phyloP scores from a whole-genome alignment of 1,284 basidiomycete species.

The Moesziomyces antarcticus region DNA sequence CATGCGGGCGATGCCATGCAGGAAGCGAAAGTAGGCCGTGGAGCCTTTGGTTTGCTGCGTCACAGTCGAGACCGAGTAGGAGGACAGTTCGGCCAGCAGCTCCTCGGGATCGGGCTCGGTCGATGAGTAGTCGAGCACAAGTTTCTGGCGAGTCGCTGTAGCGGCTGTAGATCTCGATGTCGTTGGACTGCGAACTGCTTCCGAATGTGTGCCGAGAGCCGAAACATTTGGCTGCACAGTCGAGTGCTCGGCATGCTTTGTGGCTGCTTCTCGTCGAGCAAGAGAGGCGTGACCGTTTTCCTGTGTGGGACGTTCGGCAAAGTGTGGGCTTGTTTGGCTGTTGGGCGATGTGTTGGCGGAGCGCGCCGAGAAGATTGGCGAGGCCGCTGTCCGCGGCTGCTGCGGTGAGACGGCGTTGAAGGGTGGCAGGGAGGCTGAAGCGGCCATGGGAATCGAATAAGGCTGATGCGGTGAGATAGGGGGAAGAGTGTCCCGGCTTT shows the following conservation, averaged over 20 bases:
- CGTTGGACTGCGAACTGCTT: slow-evolving; percentile 12
- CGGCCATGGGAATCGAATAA: slow-evolving; percentile 22
- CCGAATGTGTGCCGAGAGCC: not conserved
- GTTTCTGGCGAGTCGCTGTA: slow-evolving; percentile 24
- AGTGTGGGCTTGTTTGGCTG: slow-evolving; percentile 15
- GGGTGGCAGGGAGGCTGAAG: slow-evolving; percentile 27
- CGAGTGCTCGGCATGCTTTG: not conserved
- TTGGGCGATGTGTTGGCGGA: slow-evolving; percentile 25
- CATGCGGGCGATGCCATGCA: slow-evolving; percentile 29
- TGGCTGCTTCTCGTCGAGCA: slow-evolving; percentile 1
- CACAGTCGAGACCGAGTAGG: slow-evolving; percentile 12
- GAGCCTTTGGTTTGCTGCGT: slow-evolving; percentile 35
- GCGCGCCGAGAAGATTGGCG: slow-evolving; percentile 13
- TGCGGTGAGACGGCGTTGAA: slow-evolving; percentile 16
- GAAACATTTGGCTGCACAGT: not conserved
- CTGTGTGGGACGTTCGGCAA: not conserved
- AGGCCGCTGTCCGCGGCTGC: slow-evolving; percentile 5
- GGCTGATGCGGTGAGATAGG: slow-evolving; percentile 30
- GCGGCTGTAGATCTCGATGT: not conserved
- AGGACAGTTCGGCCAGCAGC: slow-evolving; percentile 11
- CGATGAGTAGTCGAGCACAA: slow-evolving; percentile 33
- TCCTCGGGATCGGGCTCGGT: slow-evolving; percentile 32
- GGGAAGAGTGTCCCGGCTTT: slow-evolving; percentile 23
- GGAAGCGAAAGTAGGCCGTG: slow-evolving; percentile 27
- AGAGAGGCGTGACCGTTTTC: not conserved